Percentiles rank a stretch among this genome's conserved stretches.
Conservation (phyloP, 108 stramenopile species). For the Fistulifera solaris region DNA sequence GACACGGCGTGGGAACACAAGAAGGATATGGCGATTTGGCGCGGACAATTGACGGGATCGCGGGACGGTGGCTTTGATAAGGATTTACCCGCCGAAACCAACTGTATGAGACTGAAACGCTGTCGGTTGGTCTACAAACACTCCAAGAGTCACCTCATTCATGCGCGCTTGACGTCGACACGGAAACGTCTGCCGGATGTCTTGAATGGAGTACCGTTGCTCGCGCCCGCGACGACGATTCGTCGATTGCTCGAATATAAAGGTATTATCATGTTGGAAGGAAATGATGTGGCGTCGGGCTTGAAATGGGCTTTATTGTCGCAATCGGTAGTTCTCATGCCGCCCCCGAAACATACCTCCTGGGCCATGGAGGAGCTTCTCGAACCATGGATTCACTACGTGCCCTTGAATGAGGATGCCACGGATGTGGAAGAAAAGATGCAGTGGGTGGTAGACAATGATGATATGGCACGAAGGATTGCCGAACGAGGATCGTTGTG, state of each 20-base stretch:
- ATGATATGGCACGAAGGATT: conserved; percentile 48
- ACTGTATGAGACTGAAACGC: conserved; percentile 33
- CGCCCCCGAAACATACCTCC: conserved; percentile 48
- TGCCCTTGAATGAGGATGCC: conserved; percentile 52
- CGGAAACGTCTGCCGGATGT: conserved; percentile 33
- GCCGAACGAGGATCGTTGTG: conserved; percentile 57
- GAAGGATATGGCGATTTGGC: conserved; percentile 56
- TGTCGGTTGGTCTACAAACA: conserved; percentile 58
- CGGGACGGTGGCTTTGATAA: conserved; percentile 34
- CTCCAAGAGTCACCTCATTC: conserved; percentile 43
- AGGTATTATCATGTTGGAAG: conserved; percentile 59
- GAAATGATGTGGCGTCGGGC: conserved; percentile 75
- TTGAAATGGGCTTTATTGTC: conserved; percentile 61
- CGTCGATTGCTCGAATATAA: conserved; percentile 28
- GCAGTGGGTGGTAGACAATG: conserved; percentile 61
- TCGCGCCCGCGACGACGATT: conserved; percentile 18
- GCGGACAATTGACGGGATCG: conserved; percentile 57
- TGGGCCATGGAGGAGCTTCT: conserved; percentile 72
- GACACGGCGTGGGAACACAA: conserved; percentile 70
- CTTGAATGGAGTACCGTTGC: conserved; percentile 33
- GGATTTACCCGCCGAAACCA: conserved; percentile 25
- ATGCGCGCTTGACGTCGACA: conserved; percentile 52
- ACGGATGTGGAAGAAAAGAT: conserved; percentile 57
- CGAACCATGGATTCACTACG: conserved; percentile 70
- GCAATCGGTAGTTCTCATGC: conserved; percentile 67